Conservation (phyloP, 2,329 filamentous ascomycete genomes). For the Neophaeococcomyces mojaviensis region DNA sequence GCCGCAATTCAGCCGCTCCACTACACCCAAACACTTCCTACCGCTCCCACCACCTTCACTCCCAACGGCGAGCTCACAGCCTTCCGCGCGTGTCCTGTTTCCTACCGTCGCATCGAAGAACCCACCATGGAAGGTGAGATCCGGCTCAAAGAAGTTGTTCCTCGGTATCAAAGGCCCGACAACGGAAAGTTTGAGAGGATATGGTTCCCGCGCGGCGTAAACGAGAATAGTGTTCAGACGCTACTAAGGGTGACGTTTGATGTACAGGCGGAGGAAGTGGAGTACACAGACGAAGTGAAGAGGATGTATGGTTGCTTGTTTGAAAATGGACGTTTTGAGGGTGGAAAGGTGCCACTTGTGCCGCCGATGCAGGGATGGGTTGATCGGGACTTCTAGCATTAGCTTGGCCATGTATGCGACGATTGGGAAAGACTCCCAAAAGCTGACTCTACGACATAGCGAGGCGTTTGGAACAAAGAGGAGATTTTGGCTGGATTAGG, state of each 20-base stretch:
- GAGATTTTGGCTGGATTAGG: too few relatives aligned
- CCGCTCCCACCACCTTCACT: constrained; percentile 28
- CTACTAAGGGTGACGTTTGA: constrained; percentile 38
- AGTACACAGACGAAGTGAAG: constrained; percentile 52
- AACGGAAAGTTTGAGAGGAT: constrained; percentile 57
- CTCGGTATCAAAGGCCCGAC: constrained; percentile 45
- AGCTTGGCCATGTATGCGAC: not conserved
- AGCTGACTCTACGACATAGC: not conserved
- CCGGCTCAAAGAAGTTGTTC: constrained; percentile 30
- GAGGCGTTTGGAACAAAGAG: too few relatives aligned
- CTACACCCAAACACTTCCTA: constrained; percentile 26
- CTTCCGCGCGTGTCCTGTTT: constrained; percentile 59
- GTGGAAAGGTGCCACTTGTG: constrained; percentile 64
- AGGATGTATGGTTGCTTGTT: constrained; percentile 58
- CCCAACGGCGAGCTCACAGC: constrained; percentile 36
- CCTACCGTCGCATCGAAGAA: constrained; percentile 40
- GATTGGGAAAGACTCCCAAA: not conserved
- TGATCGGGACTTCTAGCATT: constrained; percentile 58
- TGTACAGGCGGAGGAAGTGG: constrained; percentile 35
- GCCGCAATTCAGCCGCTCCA: constrained; percentile 15
- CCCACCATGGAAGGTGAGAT: constrained; percentile 4
- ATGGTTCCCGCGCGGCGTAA: constrained; percentile 66
- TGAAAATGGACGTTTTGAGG: constrained; percentile 58
- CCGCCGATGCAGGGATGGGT: constrained; percentile 73
- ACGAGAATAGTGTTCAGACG: constrained; percentile 34